phyloP scores from a whole-genome alignment of 306 rosid genomes.

The Urtica urens region DNA sequence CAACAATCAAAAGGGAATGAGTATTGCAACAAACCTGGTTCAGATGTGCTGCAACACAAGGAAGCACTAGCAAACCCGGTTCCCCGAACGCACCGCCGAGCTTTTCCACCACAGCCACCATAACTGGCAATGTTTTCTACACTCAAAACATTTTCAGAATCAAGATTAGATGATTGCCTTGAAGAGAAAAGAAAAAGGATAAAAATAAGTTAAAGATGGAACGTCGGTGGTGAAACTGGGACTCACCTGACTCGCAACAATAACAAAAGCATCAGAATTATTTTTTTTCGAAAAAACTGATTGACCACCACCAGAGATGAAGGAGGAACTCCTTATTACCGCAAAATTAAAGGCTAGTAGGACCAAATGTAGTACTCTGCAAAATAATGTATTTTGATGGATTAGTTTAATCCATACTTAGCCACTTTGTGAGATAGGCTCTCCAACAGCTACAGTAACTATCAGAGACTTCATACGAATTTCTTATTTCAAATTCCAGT shows the following conservation, averaged over 20 bases:
- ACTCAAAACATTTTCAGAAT: slow-evolving; percentile 2
- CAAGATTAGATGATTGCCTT: not conserved
- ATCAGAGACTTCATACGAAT: no score
- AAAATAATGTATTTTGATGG: no score
- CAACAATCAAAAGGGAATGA: not conserved
- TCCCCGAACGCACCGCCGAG: slow-evolving; percentile 77
- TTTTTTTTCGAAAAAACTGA: slow-evolving; percentile 48
- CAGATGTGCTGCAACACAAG: slow-evolving; percentile 90
- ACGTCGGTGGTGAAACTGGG: not conserved
- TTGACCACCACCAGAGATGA: slow-evolving; percentile 45
- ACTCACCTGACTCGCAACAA: slow-evolving; percentile 79
- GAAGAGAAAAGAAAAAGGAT: no score
- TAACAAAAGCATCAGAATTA: slow-evolving; percentile 54
- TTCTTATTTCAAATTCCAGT: no score
- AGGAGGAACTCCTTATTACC: slow-evolving; percentile 36
- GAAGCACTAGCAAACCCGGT: slow-evolving; percentile 84
- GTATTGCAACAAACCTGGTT: slow-evolving; percentile 46
- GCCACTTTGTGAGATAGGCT: no score
- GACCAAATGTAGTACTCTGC: slow-evolving; percentile 67
- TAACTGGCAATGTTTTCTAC: slow-evolving; percentile 90
- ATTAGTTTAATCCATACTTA: no score
- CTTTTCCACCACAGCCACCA: slow-evolving; percentile 89
- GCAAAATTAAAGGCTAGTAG: slow-evolving; percentile 49
- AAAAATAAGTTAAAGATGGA: no score
- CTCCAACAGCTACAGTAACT: no score